Evolutionary conservation across 2,329 filamentous ascomycete genomes (phyloP).

Genomic region (Coleophoma cylindrospora): DNA sequence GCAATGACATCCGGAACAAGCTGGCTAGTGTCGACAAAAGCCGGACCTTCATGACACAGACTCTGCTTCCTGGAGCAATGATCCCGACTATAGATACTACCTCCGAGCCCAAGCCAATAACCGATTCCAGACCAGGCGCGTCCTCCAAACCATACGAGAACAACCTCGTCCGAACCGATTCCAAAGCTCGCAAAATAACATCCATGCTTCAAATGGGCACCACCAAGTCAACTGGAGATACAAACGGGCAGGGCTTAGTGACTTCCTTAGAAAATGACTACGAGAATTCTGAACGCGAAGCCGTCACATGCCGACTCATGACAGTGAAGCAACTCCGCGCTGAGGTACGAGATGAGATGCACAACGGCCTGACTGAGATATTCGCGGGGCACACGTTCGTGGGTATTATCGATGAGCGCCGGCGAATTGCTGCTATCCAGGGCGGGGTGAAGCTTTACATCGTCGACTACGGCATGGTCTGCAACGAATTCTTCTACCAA

Average conservation of each 20-base stretch:
- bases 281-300: constrained; percentile 64
- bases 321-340: constrained; percentile 82
- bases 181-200: constrained; percentile 87
- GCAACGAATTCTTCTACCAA: constrained; percentile 93
- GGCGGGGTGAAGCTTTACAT: constrained; percentile 88
- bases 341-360: constrained; percentile 74
- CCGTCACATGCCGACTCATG: constrained; percentile 67
- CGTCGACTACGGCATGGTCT: constrained; percentile 84
- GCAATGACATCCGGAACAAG: constrained; percentile 70
- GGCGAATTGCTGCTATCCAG: constrained; percentile 88
- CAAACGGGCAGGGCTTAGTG: constrained; percentile 19
- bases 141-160: constrained; percentile 69
- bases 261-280: constrained; percentile 54
- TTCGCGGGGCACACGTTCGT: constrained; percentile 89
- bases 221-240: constrained; percentile 28
- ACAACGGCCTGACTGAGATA: constrained; percentile 80
- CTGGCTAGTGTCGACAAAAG: constrained; percentile 88
- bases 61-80: constrained; percentile 66
- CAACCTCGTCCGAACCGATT: constrained; percentile 85
- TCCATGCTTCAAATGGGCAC: constrained; percentile 74
- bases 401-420: constrained; percentile 81
- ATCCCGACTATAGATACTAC: constrained; percentile 27
- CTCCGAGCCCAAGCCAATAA: constrained; percentile 6
- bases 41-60: constrained; percentile 91
- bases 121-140: constrained; percentile 14